Evolutionary conservation across 495 filamentous ascomycete species (phyloP).

Genomic region (Echria macrotheca): DNA sequence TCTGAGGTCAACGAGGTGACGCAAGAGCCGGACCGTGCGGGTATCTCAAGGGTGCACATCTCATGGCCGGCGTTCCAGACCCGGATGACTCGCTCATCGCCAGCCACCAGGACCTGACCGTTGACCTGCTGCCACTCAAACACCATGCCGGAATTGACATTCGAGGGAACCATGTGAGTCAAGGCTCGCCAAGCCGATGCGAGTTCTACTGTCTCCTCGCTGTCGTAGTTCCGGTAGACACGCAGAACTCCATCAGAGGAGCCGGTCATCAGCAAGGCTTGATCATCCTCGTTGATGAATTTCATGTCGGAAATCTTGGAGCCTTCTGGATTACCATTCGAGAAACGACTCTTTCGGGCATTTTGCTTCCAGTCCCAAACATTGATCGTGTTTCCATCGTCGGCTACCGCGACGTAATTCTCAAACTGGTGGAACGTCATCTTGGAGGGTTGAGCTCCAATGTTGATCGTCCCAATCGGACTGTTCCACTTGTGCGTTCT

Average conservation of each 20-base stretch:
- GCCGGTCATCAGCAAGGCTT: slow-evolving; percentile 88
- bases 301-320: slow-evolving; percentile 91
- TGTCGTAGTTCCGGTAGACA: slow-evolving; percentile 88
- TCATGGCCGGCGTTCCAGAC: slow-evolving; percentile 95
- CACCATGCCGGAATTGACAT: slow-evolving; percentile 87
- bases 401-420: slow-evolving; percentile 88
- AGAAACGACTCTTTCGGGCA: slow-evolving; percentile 73
- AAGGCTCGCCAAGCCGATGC: slow-evolving; percentile 87
- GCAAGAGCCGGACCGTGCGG: slow-evolving; percentile 89
- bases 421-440: slow-evolving; percentile 98
- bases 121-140: slow-evolving; percentile 99
- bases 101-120: slow-evolving; percentile 86
- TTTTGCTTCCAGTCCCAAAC: slow-evolving; percentile 90
- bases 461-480: slow-evolving; percentile 71
- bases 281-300: slow-evolving; percentile 98
- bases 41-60: slow-evolving; percentile 89
- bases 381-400: slow-evolving; percentile 81
- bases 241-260: slow-evolving; percentile 91
- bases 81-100: slow-evolving; percentile 90
- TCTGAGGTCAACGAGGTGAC: slow-evolving; percentile 94
- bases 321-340: slow-evolving; percentile 84
- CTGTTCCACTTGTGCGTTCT: slow-evolving; percentile 79
- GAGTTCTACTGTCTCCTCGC: slow-evolving; percentile 67
- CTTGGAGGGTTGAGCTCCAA: slow-evolving; percentile 78
- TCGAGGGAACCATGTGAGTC: slow-evolving; percentile 86